phyloP scores from a whole-genome alignment of 305 asterid genomes.

The Euphrasia arctica region DNA sequence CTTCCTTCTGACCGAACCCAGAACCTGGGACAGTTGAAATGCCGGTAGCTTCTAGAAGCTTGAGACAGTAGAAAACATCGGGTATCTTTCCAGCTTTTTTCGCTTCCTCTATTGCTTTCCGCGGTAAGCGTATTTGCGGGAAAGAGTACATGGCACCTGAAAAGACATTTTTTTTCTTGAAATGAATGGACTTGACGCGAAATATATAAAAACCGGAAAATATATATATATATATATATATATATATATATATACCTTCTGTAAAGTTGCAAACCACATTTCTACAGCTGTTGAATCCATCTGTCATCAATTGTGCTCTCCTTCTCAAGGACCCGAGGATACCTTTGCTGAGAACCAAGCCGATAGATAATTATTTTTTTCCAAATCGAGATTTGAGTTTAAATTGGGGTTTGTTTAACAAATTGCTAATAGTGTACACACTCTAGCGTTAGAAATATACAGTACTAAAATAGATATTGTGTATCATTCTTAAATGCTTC shows the following conservation, averaged over 20 bases:
- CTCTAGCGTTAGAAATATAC: background rate
- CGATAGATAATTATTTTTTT: background rate
- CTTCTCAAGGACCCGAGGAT: conserved; percentile 85
- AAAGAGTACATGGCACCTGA: conserved; percentile 99
- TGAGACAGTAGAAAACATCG: conserved; percentile 92
- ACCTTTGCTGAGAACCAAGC: conserved; percentile 60
- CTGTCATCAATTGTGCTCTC: conserved; percentile 95
- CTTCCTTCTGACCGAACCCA: conserved; percentile 99
- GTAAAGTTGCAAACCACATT: conserved; percentile 96
- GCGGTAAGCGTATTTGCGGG: conserved; percentile 96
- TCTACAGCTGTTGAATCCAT: conserved; percentile 97
- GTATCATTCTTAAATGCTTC: background rate
- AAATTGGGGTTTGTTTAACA: background rate
- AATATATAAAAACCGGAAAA: background rate
- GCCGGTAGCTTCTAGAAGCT: conserved; percentile 96
- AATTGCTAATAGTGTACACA: background rate
- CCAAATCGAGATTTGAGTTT: background rate
- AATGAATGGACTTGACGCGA: background rate
- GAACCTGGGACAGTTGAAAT: conserved; percentile 99
- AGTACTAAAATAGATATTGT: background rate
- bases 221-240: too few relatives aligned
- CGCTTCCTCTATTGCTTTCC: conserved; percentile 89
- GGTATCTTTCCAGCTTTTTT: conserved; percentile 79
- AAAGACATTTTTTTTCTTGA: background rate
- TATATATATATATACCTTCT: conserved; percentile 50